Percentiles rank a stretch among this genome's conserved stretches.
Evolutionary conservation across 2,329 filamentous ascomycete species (phyloP).

Genomic region (Fusarium poae): DNA sequence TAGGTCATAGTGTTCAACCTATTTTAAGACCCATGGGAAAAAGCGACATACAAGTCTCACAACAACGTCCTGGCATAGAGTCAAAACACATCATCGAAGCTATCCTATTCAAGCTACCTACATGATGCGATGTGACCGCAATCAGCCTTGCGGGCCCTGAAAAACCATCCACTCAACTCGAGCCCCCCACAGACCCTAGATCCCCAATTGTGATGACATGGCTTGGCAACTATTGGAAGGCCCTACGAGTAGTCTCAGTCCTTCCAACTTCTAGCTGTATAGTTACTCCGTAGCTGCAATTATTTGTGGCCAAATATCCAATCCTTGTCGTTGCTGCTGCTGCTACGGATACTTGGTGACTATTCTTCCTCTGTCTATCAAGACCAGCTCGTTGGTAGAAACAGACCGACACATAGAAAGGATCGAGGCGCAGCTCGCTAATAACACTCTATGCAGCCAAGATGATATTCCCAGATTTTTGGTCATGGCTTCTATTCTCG

Average conservation of each 20-base stretch:
- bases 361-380: neutral
- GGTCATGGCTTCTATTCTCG: conserved; percentile 39
- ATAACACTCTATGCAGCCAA: conserved; percentile 10
- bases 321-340: neutral
- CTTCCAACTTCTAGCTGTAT: neutral
- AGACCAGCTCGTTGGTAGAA: conserved; percentile 21
- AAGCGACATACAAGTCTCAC: neutral
- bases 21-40: neutral
- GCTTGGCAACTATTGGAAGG: conserved; percentile 27
- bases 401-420: neutral
- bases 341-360: neutral
- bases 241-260: neutral
- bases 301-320: conserved; percentile 5
- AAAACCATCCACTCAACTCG: neutral
- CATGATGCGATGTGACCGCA: conserved; percentile 27
- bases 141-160: conserved; percentile 26
- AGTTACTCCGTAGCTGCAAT: too few species aligned
- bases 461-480: conserved; percentile 19
- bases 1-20: neutral
- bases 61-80: neutral
- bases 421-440: conserved; percentile 21
- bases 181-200: conserved; percentile 17
- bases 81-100: conserved; percentile 2
- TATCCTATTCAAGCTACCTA: conserved; percentile 18
- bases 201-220: conserved; percentile 21